A percentile compares a stretch with the other conserved stretches of the same genome.
phyloP scores from a whole-genome alignment of 306 rosid genomes.

The Cucurbita moschata region DNA sequence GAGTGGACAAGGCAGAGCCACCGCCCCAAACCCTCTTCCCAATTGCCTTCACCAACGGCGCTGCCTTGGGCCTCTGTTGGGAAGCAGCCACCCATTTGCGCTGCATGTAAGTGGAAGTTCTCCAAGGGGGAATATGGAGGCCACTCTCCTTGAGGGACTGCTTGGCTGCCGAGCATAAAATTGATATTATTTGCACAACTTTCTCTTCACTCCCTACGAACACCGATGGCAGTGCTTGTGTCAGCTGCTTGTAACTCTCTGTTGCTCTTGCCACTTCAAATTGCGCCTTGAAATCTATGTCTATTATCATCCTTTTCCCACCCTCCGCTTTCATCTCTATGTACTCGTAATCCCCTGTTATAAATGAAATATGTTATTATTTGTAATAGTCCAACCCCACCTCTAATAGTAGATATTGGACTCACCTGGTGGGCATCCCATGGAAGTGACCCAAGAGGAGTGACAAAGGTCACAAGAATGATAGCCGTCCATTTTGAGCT shows the following conservation, averaged over 20 bases:
- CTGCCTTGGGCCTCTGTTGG: conserved; percentile 7
- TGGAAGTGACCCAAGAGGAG: conserved; percentile 49
- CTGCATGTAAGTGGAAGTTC: conserved; percentile 45
- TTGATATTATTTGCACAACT: conserved; percentile 30
- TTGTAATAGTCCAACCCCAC: no score
- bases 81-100: conserved; percentile 28
- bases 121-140: conserved; percentile 77
- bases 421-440: conserved; percentile 59
- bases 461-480: conserved; percentile 38
- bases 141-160: conserved; percentile 59
- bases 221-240: conserved; percentile 31
- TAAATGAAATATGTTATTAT: no score
- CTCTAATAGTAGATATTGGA: no score
- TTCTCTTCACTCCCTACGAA: conserved; percentile 51
- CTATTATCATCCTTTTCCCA: conserved; percentile 34
- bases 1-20: conserved; percentile 47
- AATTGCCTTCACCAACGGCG: conserved; percentile 28
- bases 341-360: conserved; percentile 53
- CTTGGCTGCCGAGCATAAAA: conserved; percentile 58
- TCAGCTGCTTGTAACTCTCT: conserved; percentile 31
- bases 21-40: conserved; percentile 16
- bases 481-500: conserved; percentile 39
- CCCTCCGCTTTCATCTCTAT: conserved; percentile 30
- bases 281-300: conserved; percentile 66
- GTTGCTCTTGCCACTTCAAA: conserved; percentile 76